Evolutionary conservation across 2,329 filamentous ascomycete species (phyloP).

Genomic region (Hymenoscyphus albidus): DNA sequence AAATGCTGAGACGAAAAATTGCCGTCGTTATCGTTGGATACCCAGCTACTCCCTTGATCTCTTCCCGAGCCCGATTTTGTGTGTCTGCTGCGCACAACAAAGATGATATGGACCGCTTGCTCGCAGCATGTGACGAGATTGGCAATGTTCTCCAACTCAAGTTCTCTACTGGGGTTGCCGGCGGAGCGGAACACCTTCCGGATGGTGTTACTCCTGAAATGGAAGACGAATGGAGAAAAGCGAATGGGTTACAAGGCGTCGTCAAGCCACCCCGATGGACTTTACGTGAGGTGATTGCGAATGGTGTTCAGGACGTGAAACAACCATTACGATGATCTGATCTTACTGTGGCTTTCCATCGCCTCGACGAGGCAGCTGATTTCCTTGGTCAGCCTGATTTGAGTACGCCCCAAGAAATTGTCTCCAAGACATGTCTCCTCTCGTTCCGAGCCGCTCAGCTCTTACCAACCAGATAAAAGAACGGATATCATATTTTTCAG

Average conservation of each 20-base stretch:
- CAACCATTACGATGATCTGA: conserved; percentile 50
- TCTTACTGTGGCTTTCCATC: not conserved
- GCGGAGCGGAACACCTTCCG: conserved; percentile 73
- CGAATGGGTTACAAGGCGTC: conserved; percentile 48
- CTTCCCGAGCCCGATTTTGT: conserved; percentile 92
- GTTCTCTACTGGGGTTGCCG: conserved; percentile 93
- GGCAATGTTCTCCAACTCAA: conserved; percentile 91
- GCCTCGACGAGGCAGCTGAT: conserved; percentile 12
- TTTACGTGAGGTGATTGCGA: conserved; percentile 67
- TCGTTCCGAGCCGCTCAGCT: conserved; percentile 3
- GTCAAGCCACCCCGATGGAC: conserved; percentile 62
- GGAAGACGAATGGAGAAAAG: conserved; percentile 63
- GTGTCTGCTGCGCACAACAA: conserved; percentile 96
- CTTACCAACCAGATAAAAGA: conserved; percentile 1
- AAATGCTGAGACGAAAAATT: conserved; percentile 97
- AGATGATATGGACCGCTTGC: conserved; percentile 87
- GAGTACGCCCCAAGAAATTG: not conserved
- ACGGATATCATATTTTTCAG: not conserved
- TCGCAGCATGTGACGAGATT: conserved; percentile 87
- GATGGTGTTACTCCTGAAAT: conserved; percentile 68
- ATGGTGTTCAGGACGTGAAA: conserved; percentile 67
- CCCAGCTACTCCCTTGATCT: conserved; percentile 91
- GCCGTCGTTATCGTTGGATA: conserved; percentile 97
- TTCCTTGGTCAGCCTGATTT: conserved; percentile 6
- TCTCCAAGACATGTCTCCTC: conserved; percentile 7